These are phyloP conservation scores for Hortaea werneckii DNA, from an alignment of 2,329 filamentous ascomycete species.

Conservation along the genomic window DNA sequence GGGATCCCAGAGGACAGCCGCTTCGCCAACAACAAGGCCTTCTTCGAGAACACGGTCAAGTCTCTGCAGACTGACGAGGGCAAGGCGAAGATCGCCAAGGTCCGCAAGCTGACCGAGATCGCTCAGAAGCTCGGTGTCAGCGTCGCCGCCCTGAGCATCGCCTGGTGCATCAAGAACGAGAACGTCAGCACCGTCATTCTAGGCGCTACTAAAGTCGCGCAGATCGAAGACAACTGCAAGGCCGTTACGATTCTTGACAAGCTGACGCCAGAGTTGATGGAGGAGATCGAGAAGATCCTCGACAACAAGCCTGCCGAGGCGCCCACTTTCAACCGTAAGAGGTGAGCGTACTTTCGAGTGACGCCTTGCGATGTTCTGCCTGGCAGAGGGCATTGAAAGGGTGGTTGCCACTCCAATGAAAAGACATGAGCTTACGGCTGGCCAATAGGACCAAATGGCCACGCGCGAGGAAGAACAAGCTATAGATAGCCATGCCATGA, in stretches of 20 bases:
- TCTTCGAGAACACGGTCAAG: constrained; percentile 48
- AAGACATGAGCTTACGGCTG: not conserved
- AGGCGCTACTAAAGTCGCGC: constrained; percentile 39
- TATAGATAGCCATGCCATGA: constrained; percentile 4
- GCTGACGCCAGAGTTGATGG: constrained; percentile 30
- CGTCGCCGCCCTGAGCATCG: constrained; percentile 44
- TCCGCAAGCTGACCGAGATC: constrained; percentile 42
- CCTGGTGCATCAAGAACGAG: constrained; percentile 49
- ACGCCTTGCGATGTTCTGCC: too few relatives aligned
- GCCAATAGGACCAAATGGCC: not conserved
- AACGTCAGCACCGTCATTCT: constrained; percentile 49
- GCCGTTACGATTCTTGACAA: constrained; percentile 34
- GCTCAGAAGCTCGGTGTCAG: constrained; percentile 40
- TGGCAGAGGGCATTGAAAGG: too few relatives aligned
- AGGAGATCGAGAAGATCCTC: constrained; percentile 35
- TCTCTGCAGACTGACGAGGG: constrained; percentile 40
- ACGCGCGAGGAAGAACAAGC: not conserved
- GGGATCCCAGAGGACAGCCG: constrained; percentile 52
- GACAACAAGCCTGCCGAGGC: constrained; percentile 30
- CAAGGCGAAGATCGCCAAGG: constrained; percentile 47
- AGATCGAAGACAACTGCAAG: constrained; percentile 41
- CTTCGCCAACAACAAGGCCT: constrained; percentile 47
- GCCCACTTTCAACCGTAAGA: constrained; percentile 25
- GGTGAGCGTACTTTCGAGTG: constrained; percentile 14
- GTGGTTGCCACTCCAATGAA: too few relatives aligned